phyloP scores from a whole-genome alignment of 2,329 filamentous ascomycete genomes.

The Blastomyces gilchristii region DNA sequence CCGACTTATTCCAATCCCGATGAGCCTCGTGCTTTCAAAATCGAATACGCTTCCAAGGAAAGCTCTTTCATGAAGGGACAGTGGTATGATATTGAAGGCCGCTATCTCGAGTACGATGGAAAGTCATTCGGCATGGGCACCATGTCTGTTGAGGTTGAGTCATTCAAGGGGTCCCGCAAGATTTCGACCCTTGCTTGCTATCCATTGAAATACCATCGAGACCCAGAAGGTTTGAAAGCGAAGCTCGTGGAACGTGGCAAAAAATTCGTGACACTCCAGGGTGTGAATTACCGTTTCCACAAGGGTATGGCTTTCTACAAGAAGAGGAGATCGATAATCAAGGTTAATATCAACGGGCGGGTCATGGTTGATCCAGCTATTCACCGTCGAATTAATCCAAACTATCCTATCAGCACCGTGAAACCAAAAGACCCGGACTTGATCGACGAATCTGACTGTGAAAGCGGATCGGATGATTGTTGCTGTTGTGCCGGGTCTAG shows the following conservation, averaged over 20 bases:
- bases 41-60: constrained; percentile 64
- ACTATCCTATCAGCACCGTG: constrained; percentile 67
- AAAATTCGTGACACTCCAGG: constrained; percentile 70
- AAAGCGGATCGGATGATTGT: constrained; percentile 34
- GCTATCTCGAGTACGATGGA: constrained; percentile 78
- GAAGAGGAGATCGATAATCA: constrained; percentile 62
- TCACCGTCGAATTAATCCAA: constrained; percentile 75
- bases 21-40: constrained; percentile 71
- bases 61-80: constrained; percentile 58
- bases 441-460: constrained; percentile 36
- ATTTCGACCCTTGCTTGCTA: constrained; percentile 70
- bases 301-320: constrained; percentile 80
- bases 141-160: constrained; percentile 56
- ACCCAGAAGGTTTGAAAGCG: constrained; percentile 53
- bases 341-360: constrained; percentile 75
- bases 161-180: constrained; percentile 71
- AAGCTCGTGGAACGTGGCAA: constrained; percentile 70
- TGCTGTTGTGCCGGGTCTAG: constrained; percentile 26
- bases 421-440: constrained; percentile 60
- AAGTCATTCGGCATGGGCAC: constrained; percentile 71
- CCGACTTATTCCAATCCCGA: constrained; percentile 66
- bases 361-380: constrained; percentile 80
- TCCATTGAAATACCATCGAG: constrained; percentile 69
- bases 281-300: constrained; percentile 72
- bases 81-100: constrained; percentile 64